A percentile compares a stretch with the other conserved stretches of the same genome.
These are phyloP conservation scores for Cicer pinnatifidum DNA, from an alignment of 306 rosid genomes.

Conservation along the genomic window DNA sequence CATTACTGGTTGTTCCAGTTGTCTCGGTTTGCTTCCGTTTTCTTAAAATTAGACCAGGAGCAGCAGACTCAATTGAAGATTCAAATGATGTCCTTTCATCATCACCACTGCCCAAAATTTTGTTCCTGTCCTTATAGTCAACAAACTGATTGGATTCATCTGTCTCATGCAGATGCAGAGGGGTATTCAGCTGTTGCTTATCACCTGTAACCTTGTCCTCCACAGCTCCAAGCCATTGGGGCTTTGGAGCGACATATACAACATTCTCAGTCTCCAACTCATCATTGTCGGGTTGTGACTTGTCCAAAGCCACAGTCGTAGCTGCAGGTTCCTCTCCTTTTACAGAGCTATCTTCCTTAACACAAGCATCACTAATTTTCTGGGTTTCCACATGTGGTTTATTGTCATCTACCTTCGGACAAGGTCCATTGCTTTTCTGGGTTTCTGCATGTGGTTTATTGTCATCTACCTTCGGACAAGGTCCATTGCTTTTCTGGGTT, in stretches of 20 bases:
- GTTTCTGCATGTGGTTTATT: constrained; percentile 53
- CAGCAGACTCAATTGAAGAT: constrained; percentile 75
- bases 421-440: constrained; percentile 45
- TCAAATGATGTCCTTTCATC: constrained; percentile 43
- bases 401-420: constrained; percentile 43
- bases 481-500: constrained; percentile 49
- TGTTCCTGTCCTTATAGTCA: constrained; percentile 86
- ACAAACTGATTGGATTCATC: constrained; percentile 69
- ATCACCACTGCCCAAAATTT: constrained; percentile 53
- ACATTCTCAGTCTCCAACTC: constrained; percentile 53
- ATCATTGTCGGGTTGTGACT: constrained; percentile 53
- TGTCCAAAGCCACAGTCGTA: constrained; percentile 44
- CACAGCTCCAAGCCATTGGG: constrained; percentile 96
- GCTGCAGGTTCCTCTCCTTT: constrained; percentile 51
- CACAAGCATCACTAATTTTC: constrained; percentile 45
- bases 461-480: constrained; percentile 38
- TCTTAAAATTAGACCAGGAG: constrained; percentile 86
- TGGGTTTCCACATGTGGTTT: constrained; percentile 47
- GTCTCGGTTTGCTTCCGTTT: constrained; percentile 75
- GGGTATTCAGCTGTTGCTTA: constrained; percentile 48
- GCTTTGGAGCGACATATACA: constrained; percentile 62
- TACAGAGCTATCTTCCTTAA: constrained; percentile 40
- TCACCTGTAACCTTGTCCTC: constrained; percentile 54
- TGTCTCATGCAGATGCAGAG: constrained; percentile 43
- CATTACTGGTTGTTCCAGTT: constrained; percentile 47